Base-by-base conservation (phyloP, 257 asterid genomes). In the Cordia subcordata region DNA sequence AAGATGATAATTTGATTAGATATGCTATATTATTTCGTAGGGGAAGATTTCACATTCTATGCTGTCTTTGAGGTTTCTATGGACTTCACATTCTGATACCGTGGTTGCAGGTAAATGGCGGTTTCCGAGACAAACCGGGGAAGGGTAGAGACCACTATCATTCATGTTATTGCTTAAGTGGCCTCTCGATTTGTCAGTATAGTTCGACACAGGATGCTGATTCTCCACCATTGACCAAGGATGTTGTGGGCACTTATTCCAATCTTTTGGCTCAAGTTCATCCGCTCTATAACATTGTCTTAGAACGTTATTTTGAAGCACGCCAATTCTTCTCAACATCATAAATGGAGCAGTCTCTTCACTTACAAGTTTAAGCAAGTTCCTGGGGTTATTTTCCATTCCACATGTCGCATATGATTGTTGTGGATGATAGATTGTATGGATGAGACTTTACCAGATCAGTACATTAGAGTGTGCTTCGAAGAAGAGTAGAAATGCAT, bases 71-170 rank as follows among this genome's bases (percentile, higher is more conserved):
- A 11, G 12, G 38, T 32, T 52, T 27, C 20, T 44, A 20, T 12
- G 15, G n/a, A n/a, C 39, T 38, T 32, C 16, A 47, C 65, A 68
- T 59, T 67, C 52, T 57, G 51, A 53, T 51, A 21, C 27, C 15
- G 55, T 66, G 51, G 53, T 42, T 82, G 76, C 79, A 92, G 99
- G 94, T 74, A 53, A 91, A 86, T 66, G 90, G 79, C 16, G 99
- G 99, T 64, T 93, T 93, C 72, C 81, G 92, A 72, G 99, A 93
- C 74, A 93, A 93, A 77, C 96, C 99, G 0, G 94, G 94, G 44
- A 93, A 93, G 82, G 76, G 76, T 12, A 79, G 96, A 69, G 99
- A 93, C 64, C 84, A 81, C 76, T 93, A 88, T 46, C 99, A 93
- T 62, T 86, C 99, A 12, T 93, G 99, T 59, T 93, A 93, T 57